A percentile compares a stretch with the other conserved stretches of the same genome.
Evolutionary conservation across 2,329 filamentous ascomycete species (phyloP).

Genomic region (Calonectria honghensis): DNA sequence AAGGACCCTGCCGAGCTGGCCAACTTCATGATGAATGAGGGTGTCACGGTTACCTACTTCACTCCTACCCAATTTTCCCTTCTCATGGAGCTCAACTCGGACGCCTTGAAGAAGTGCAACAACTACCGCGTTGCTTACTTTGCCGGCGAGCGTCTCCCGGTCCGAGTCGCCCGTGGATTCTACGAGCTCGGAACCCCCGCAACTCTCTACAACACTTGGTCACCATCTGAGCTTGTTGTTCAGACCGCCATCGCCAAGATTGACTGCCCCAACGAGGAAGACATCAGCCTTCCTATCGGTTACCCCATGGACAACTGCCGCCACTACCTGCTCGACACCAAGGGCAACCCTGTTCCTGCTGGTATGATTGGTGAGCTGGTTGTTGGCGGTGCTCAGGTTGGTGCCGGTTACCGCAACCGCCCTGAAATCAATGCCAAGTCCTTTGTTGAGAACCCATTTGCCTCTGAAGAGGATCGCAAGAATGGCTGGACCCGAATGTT

Average conservation of each 20-base stretch:
- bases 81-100: conserved; percentile 50
- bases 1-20: conserved; percentile 52
- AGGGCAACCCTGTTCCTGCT: conserved; percentile 61
- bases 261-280: conserved; percentile 41
- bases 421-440: conserved; percentile 71
- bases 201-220: conserved; percentile 51
- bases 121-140: conserved; percentile 51
- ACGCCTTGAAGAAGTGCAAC: conserved; percentile 45
- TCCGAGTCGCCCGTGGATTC: conserved; percentile 49
- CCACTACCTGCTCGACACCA: conserved; percentile 63
- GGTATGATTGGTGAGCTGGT: conserved; percentile 65
- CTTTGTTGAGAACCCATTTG: conserved; percentile 48
- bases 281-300: conserved; percentile 49
- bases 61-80: conserved; percentile 52
- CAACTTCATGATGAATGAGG: conserved; percentile 49
- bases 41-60: conserved; percentile 50
- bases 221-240: conserved; percentile 50
- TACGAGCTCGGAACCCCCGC: conserved; percentile 51
- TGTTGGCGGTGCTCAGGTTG: conserved; percentile 65
- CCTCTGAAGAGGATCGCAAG: conserved; percentile 48
- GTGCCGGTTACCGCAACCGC: conserved; percentile 62
- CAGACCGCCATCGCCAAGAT: conserved; percentile 50
- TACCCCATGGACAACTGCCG: conserved; percentile 56
- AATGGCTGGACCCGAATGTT: conserved; percentile 62
- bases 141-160: conserved; percentile 50